phyloP scores from a whole-genome alignment of 176 grass and related monocot genomes.

The Ampelocalamus luodianensis region DNA sequence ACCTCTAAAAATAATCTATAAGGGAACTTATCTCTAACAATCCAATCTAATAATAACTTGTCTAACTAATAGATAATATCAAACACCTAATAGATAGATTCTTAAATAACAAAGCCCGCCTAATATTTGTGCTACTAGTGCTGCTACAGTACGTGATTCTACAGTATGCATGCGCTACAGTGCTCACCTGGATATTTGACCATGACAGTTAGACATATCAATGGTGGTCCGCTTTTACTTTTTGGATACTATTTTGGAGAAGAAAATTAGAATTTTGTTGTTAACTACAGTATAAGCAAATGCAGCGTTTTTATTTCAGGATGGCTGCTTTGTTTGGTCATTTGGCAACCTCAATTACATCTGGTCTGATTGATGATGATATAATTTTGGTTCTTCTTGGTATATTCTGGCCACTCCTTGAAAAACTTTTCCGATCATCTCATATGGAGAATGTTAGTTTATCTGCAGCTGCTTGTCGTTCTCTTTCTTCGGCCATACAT shows the following conservation, averaged over 20 bases:
- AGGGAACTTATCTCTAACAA: too few species aligned
- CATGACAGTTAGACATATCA: neutral
- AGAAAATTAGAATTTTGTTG: constrained; percentile 20
- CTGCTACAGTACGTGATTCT: too few species aligned
- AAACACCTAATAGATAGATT: too few species aligned
- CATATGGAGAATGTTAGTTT: constrained; percentile 87
- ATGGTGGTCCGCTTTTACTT: neutral
- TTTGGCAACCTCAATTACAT: constrained; percentile 51
- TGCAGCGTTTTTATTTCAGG: constrained; percentile 54
- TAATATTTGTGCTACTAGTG: too few species aligned
- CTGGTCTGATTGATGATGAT: constrained; percentile 75
- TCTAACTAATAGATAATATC: too few species aligned
- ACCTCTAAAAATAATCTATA: too few species aligned
- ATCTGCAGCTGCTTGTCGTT: constrained; percentile 81
- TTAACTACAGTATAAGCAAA: constrained; percentile 17
- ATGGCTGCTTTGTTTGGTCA: constrained; percentile 85
- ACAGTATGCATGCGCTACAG: too few species aligned
- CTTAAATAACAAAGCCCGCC: too few species aligned
- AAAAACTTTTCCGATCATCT: constrained; percentile 77
- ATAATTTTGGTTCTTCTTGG: constrained; percentile 70
- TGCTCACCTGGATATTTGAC: too few species aligned
- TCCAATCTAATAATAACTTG: too few species aligned
- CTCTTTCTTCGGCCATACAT: constrained; percentile 82
- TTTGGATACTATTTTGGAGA: neutral
- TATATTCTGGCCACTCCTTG: constrained; percentile 89